A percentile compares a stretch with the other conserved stretches of the same genome.
Conservation (phyloP, 2,329 filamentous ascomycete genomes). For the Pseudogymnoascus sp. region DNA sequence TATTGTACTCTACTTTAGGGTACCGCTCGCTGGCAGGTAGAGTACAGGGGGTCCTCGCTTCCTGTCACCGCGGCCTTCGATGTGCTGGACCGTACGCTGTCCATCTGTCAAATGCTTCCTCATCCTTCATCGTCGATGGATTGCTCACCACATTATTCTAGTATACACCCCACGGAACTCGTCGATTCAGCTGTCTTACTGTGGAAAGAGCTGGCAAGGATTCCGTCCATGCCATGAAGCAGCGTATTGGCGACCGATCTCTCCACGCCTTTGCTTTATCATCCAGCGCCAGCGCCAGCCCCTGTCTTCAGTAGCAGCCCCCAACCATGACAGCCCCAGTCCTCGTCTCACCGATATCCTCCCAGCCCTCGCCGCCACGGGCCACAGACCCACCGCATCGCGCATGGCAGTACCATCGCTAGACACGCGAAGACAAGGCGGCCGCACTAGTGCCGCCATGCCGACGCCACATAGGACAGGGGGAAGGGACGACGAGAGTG, state of each 20-base stretch:
- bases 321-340: background rate
- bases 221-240: background rate
- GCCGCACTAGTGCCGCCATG: background rate
- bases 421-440: background rate
- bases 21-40: background rate
- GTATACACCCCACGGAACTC: background rate
- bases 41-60: background rate
- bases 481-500: background rate
- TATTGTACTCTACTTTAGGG: background rate
- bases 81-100: background rate
- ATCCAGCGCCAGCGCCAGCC: background rate
- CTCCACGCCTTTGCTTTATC: background rate
- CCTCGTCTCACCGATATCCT: background rate
- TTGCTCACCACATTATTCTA: background rate
- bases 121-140: background rate
- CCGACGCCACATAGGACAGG: background rate
- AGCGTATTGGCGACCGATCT: background rate
- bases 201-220: background rate
- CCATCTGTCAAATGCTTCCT: background rate
- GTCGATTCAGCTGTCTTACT: background rate
- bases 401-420: background rate
- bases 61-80: background rate
- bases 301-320: background rate
- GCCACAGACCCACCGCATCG: background rate
- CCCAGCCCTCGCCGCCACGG: background rate